Evolutionary conservation across 2,329 filamentous ascomycete species (phyloP).

Genomic region (Aureobasidium uvarum): DNA sequence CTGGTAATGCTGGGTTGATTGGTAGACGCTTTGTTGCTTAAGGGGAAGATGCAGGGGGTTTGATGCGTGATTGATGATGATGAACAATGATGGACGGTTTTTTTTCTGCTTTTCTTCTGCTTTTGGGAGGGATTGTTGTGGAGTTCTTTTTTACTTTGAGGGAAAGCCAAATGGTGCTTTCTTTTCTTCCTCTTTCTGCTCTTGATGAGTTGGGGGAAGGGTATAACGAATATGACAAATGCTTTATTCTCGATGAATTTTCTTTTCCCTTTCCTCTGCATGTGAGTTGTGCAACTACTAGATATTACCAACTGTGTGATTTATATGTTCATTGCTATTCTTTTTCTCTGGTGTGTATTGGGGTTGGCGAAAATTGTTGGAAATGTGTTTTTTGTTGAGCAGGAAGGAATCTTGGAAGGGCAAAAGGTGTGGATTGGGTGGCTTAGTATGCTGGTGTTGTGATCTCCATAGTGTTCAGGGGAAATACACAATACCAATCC

Average conservation of each 20-base stretch:
- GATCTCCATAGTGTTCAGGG: no score
- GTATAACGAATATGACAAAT: neutral
- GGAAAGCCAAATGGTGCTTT: conserved; percentile 4
- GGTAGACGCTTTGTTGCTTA: conserved; percentile 1
- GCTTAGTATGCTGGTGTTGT: no score
- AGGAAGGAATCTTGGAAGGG: no score
- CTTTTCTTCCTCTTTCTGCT: neutral
- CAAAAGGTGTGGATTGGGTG: no score
- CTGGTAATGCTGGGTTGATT: conserved; percentile 14
- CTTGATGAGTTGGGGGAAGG: neutral
- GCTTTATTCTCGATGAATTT: neutral
- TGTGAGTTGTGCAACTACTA: neutral
- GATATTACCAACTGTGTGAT: no score
- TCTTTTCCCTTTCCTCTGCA: neutral
- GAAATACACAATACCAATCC: no score
- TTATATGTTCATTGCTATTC: no score
- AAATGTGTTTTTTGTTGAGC: no score
- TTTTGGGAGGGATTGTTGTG: no score
- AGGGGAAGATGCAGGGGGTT: neutral
- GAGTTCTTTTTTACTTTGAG: no score
- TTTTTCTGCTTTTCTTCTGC: neutral
- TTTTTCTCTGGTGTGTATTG: no score
- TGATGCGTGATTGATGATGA: neutral
- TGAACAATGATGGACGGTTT: neutral
- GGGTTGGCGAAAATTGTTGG: no score